phyloP scores from a whole-genome alignment of 306 rosid species.

The Nissolia schottii region DNA sequence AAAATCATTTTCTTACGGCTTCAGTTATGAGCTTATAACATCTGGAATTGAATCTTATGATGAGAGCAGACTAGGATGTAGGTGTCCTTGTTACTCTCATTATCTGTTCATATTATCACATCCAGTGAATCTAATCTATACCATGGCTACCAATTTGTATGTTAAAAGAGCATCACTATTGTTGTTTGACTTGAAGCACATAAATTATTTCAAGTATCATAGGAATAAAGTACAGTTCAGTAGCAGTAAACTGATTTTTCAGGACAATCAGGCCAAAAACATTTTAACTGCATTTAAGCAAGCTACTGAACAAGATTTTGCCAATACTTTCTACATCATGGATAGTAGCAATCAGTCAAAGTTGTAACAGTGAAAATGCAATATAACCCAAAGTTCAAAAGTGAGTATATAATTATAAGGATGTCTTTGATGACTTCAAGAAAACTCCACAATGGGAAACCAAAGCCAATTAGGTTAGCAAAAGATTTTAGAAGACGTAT shows the following conservation, averaged over 20 bases:
- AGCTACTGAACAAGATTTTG: neutral
- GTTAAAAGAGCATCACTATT: neutral
- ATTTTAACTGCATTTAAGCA: conserved; percentile 10
- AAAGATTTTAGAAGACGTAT: neutral
- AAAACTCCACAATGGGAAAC: neutral
- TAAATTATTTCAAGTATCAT: neutral
- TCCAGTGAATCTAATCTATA: neutral
- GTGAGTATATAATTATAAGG: neutral
- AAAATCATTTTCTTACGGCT: neutral
- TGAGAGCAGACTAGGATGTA: neutral
- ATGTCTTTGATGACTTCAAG: conserved; percentile 11
- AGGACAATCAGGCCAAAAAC: neutral
- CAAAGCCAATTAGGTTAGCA: neutral
- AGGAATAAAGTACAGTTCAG: neutral
- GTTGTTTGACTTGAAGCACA: neutral
- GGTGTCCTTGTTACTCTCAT: neutral
- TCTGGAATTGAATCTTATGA: neutral
- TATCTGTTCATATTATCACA: neutral
- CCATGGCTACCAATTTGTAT: neutral
- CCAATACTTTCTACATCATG: neutral
- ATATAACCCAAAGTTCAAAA: neutral
- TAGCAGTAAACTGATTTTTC: conserved; percentile 4
- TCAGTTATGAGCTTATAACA: neutral
- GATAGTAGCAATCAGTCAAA: neutral
- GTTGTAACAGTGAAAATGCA: neutral